Percentiles rank a stretch among this genome's conserved stretches.
These are phyloP conservation scores for Coemansia sp. DNA, from an alignment of 192 early-diverging fungal species.

Conservation along the genomic window DNA sequence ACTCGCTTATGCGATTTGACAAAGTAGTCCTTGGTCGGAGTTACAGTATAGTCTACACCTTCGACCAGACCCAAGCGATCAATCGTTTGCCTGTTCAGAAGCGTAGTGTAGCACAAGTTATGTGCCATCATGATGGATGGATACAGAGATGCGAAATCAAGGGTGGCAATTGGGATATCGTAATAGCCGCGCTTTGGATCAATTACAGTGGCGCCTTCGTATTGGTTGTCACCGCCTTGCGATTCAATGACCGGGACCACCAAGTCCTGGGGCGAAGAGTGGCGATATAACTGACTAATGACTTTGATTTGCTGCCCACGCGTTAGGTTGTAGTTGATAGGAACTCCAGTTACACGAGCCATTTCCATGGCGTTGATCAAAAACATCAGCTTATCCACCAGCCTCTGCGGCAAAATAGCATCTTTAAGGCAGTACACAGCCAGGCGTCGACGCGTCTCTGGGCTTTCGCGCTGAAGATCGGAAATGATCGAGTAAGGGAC, in stretches of 20 bases:
- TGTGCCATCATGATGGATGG: slow-evolving; percentile 99
- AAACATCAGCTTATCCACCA: slow-evolving; percentile 97
- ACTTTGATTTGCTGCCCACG: slow-evolving; percentile 98
- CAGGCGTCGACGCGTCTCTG: slow-evolving; percentile 88
- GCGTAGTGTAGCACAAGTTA: slow-evolving; percentile 96
- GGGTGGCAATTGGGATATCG: slow-evolving; percentile 91
- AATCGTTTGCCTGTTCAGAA: slow-evolving; percentile 60
- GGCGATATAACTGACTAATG: slow-evolving; percentile 92
- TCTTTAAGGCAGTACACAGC: slow-evolving; percentile 98
- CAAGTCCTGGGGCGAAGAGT: slow-evolving; percentile 74
- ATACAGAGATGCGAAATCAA: slow-evolving; percentile 97
- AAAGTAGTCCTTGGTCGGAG: slow-evolving; percentile 92
- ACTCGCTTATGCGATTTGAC: slow-evolving; percentile 68
- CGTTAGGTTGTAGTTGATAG: slow-evolving; percentile 88
- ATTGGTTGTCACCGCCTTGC: slow-evolving; percentile 82
- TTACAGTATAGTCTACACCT: slow-evolving; percentile 82
- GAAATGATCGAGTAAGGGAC: slow-evolving; percentile 98
- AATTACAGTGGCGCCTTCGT: slow-evolving; percentile 95
- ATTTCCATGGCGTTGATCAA: slow-evolving; percentile 97
- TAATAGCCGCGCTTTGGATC: slow-evolving; percentile 93
- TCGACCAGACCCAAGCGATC: slow-evolving; percentile 63
- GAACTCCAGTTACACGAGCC: slow-evolving; percentile 96
- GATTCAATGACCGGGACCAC: slow-evolving; percentile 85
- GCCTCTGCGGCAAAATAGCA: slow-evolving; percentile 86
- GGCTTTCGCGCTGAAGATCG: slow-evolving; percentile 92